A percentile compares a stretch with the other conserved stretches of the same genome.
phyloP scores from a whole-genome alignment of 2,329 filamentous ascomycete species.

The Sclerotiophoma versabilis region DNA sequence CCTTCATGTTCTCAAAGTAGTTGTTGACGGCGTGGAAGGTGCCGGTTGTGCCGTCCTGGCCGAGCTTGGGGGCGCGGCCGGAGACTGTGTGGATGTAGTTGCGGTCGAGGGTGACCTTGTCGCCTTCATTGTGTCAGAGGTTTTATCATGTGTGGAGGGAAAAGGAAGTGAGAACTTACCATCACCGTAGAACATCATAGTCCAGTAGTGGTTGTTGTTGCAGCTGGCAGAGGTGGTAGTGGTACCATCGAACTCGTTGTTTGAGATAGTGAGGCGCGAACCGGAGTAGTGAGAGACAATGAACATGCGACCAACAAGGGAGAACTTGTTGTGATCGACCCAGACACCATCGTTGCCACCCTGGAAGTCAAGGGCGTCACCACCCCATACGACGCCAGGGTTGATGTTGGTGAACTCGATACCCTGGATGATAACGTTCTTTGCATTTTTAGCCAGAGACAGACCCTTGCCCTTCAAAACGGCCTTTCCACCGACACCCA shows the following conservation, averaged over 20 bases:
- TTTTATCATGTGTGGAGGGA: not conserved
- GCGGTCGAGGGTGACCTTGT: slow-evolving; percentile 52
- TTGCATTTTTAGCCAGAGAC: slow-evolving; percentile 40
- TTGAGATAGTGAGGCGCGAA: slow-evolving; percentile 55
- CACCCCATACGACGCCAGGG: slow-evolving; percentile 50
- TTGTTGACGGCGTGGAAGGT: slow-evolving; percentile 39
- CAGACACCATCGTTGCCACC: slow-evolving; percentile 46
- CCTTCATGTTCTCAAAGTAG: slow-evolving; percentile 51
- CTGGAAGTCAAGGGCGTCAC: slow-evolving; percentile 48
- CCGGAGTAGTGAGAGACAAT: slow-evolving; percentile 47
- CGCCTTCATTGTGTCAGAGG: slow-evolving; percentile 27
- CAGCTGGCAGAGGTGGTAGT: slow-evolving; percentile 55
- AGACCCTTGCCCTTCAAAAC: slow-evolving; percentile 54
- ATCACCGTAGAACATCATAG: slow-evolving; percentile 47
- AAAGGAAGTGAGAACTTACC: not conserved
- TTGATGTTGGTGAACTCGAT: slow-evolving; percentile 49
- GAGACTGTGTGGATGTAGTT: slow-evolving; percentile 57
- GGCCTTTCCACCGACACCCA: slow-evolving; percentile 51
- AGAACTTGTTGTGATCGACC: slow-evolving; percentile 52
- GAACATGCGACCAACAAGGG: slow-evolving; percentile 56
- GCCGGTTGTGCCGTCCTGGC: slow-evolving; percentile 37
- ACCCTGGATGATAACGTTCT: slow-evolving; percentile 53
- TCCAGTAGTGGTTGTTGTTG: slow-evolving; percentile 59
- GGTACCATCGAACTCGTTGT: slow-evolving; percentile 56
- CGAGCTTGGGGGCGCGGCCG: slow-evolving; percentile 55